Evolutionary conservation across 768 basidiomycete species (phyloP), one percentile per base, ranked within the genome.

Genomic region (Leccinum boreale): DNA sequence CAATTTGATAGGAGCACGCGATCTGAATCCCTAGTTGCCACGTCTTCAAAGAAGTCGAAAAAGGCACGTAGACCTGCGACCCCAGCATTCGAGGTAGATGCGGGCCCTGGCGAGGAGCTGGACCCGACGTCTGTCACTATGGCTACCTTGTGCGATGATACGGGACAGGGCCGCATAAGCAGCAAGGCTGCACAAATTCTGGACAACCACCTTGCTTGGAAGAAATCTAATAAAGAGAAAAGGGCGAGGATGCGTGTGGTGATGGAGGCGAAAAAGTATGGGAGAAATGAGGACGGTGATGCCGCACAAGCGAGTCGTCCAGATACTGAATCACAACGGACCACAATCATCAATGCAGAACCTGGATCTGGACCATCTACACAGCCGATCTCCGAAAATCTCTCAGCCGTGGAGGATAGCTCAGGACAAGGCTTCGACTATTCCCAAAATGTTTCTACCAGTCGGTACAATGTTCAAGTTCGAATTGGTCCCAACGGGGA

Each of bases 401-500:
- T 45, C 19, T 28, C 59, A 15, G 11, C 57, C 14, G 64, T 68
- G 14, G 71, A 67, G 6, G 83, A 82, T 26, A 75, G 77, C n/a
- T 80, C 77, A 29, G 82, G 78, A 2, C 78, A 80, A 47, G 86
- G 80, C 15, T 90, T 92, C 61, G 86, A 90, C 65, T 93, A 93
- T 66, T 75, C 80, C 6, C 78, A 88, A 66, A 70, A 81, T 39
- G 64, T 93, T 60, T 72, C 84, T 8, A 81, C 84, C 1, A 91
- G 87, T 67, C 84, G 85, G 17, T 91, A 81, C 66, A 93, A 87
- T 61, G 90, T 90, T 5, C 93, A 94, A 74, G 84, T 96, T 61
- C 86, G 91, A 35, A 87, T 93, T 54, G 92, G 90, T 11, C 87
- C 91, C 8, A 92, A 89, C 63, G 93, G 93, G 56, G 87, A 93